Evolutionary conservation across 78 protist genomes (phyloP).

Genomic region (Isochrysis galbana): DNA sequence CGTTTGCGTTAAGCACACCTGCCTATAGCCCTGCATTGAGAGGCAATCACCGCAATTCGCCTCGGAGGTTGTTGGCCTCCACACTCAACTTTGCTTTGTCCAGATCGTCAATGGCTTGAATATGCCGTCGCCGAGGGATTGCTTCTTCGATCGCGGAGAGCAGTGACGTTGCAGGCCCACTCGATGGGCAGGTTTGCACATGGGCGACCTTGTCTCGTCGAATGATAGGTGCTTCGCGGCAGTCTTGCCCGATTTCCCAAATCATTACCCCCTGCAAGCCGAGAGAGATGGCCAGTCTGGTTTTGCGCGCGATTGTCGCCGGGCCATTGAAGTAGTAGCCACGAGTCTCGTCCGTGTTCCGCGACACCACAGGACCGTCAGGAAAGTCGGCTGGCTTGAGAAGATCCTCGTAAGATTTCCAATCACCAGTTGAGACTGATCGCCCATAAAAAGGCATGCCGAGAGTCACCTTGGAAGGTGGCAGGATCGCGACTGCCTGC

Average conservation of each 20-base stretch:
- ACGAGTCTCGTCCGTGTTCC: background rate
- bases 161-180: background rate
- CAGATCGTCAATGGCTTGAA: too few species aligned
- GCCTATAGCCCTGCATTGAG: too few species aligned
- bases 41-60: too few species aligned
- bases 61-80: too few species aligned
- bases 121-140: too few species aligned
- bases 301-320: background rate
- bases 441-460: background rate
- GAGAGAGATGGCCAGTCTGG: background rate
- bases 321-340: background rate
- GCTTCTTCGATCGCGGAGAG: background rate
- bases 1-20: too few species aligned
- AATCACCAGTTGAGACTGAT: background rate
- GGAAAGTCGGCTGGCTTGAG: background rate
- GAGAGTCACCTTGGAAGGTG: background rate
- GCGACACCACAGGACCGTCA: background rate
- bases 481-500: background rate
- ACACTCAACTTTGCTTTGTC: too few species aligned
- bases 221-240: background rate
- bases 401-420: background rate
- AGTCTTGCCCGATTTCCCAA: background rate
- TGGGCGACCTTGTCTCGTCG: background rate
- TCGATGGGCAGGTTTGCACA: background rate
- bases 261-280: background rate